These are phyloP conservation scores for Paramecium biaurelia DNA, from an alignment of 73 alveolate genomes.

Conservation along the genomic window DNA sequence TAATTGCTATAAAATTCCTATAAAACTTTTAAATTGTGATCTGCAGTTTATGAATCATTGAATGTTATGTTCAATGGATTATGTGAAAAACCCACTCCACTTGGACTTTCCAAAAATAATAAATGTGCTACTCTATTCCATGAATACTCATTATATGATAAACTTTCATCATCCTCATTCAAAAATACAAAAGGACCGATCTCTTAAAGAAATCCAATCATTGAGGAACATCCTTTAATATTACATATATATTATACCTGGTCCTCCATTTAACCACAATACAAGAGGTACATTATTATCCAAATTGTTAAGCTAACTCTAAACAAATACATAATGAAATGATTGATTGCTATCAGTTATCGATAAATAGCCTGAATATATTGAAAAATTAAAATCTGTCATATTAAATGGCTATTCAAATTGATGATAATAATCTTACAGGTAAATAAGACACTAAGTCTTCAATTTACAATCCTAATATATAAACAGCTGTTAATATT, in stretches of 20 bases:
- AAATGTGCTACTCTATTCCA: constrained; percentile 85
- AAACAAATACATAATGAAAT: constrained; percentile 73
- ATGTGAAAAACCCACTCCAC: constrained; percentile 86
- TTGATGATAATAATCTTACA: background rate
- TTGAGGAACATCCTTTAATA: constrained; percentile 82
- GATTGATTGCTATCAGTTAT: background rate
- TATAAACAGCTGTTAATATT: background rate
- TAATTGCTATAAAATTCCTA: constrained; percentile 66
- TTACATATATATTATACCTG: constrained; percentile 37
- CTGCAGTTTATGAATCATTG: constrained; percentile 75
- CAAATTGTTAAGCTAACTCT: constrained; percentile 66
- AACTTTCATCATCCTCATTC: constrained; percentile 59
- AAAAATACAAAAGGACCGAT: constrained; percentile 85
- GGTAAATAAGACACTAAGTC: constrained; percentile 1
- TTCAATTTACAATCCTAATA: background rate
- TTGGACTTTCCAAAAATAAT: constrained; percentile 86
- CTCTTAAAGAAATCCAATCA: constrained; percentile 86
- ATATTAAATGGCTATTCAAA: background rate
- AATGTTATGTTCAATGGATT: constrained; percentile 63
- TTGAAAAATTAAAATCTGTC: constrained; percentile 18
- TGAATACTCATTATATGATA: constrained; percentile 70
- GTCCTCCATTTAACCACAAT: constrained; percentile 97
- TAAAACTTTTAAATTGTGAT: constrained; percentile 75
- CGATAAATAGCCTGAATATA: constrained; percentile 4
- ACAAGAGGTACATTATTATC: constrained; percentile 74